Conservation (phyloP, 768 basidiomycete species). For the Pleurotus tuoliensis region DNA sequence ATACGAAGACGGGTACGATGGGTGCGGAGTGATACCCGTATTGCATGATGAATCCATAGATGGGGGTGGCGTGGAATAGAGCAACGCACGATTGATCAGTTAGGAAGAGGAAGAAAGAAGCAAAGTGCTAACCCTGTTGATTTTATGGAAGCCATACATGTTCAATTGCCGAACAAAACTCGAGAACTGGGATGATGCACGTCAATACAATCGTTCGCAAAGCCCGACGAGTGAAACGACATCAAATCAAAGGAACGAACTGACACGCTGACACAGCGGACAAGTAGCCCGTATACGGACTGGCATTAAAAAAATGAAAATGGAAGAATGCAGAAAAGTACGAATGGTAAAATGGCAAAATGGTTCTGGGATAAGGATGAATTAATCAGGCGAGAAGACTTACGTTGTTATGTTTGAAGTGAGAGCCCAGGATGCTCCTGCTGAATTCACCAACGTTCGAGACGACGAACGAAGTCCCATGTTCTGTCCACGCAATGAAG, state of each 20-base stretch:
- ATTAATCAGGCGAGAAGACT: conserved; percentile 21
- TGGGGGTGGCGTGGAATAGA: conserved; percentile 4
- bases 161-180: conserved; percentile 93
- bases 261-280: too few species aligned
- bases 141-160: conserved; percentile 97
- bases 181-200: conserved; percentile 58
- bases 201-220: conserved; percentile 7
- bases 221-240: not conserved
- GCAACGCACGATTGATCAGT: not conserved
- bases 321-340: not conserved
- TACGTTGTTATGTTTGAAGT: conserved; percentile 91
- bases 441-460: conserved; percentile 86
- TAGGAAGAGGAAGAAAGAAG: not conserved
- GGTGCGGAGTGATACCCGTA: not conserved
- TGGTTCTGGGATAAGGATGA: conserved; percentile 5
- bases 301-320: not conserved
- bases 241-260: not conserved
- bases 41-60: not conserved
- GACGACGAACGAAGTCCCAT: conserved; percentile 81
- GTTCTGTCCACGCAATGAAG: conserved; percentile 81
- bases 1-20: not conserved
- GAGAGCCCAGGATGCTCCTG: conserved; percentile 75
- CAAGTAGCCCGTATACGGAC: too few species aligned
- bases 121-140: conserved; percentile 63
- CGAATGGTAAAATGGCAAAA: conserved; percentile 7